phyloP scores from a whole-genome alignment of 768 basidiomycete genomes.

The Fistulinella prunicolor region DNA sequence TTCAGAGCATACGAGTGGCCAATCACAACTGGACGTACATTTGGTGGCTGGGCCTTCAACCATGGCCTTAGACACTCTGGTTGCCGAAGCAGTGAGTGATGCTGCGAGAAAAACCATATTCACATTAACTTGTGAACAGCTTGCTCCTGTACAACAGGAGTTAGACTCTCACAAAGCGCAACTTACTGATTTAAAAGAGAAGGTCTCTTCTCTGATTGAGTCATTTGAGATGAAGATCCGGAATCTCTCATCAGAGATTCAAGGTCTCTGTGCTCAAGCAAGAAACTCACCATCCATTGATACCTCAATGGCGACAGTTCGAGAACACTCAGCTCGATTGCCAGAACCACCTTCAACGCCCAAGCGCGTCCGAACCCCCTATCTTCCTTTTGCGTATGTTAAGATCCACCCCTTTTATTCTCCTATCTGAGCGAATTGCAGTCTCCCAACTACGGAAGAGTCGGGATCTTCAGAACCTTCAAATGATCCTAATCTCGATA shows the following conservation, averaged over 20 bases:
- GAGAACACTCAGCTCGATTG: slow-evolving; percentile 19
- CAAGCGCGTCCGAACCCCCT: slow-evolving; percentile 34
- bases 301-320: slow-evolving; percentile 5
- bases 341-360: slow-evolving; percentile 33
- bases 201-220: slow-evolving; percentile 27
- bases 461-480: slow-evolving; percentile 18
- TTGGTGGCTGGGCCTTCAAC: slow-evolving; percentile 2
- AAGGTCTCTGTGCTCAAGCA: slow-evolving; percentile 25
- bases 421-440: slow-evolving; percentile 15
- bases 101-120: not conserved
- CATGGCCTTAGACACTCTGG: slow-evolving; percentile 15
- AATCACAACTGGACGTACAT: slow-evolving; percentile 5
- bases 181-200: slow-evolving; percentile 34
- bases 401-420: not conserved
- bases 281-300: slow-evolving; percentile 10
- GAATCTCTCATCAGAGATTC: slow-evolving; percentile 35
- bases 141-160: slow-evolving; percentile 52
- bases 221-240: slow-evolving; percentile 39
- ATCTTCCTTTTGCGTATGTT: slow-evolving; percentile 27
- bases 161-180: slow-evolving; percentile 46
- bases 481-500: slow-evolving; percentile 21
- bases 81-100: slow-evolving; percentile 31
- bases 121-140: slow-evolving; percentile 29
- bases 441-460: slow-evolving; percentile 19
- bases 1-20: slow-evolving; percentile 1